Evolutionary conservation across 257 asterid genomes (phyloP).

Genomic region (Hygrophila difformis): DNA sequence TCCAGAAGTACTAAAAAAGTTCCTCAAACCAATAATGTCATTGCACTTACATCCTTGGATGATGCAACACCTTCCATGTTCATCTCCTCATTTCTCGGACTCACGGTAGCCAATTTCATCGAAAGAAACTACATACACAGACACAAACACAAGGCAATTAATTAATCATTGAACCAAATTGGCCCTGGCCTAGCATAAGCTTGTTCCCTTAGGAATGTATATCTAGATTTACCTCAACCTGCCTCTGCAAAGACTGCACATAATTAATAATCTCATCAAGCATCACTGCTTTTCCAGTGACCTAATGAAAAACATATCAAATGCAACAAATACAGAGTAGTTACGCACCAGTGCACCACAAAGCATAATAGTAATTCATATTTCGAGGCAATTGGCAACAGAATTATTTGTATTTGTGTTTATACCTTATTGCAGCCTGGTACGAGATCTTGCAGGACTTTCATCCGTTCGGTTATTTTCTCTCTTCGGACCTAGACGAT

Average conservation of each 20-base stretch:
- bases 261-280: no score
- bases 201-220: no score
- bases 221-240: no score
- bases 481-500: neutral
- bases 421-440: constrained; percentile 1
- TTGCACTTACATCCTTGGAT: neutral
- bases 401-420: no score
- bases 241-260: no score
- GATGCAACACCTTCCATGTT: neutral
- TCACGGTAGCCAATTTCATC: neutral
- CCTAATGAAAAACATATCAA: neutral
- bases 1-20: no score
- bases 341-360: neutral
- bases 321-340: no score
- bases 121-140: neutral
- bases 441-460: constrained; percentile 1
- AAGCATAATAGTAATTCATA: neutral
- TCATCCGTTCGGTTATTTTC: no score
- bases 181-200: no score
- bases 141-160: neutral
- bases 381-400: no score
- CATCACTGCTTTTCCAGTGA: neutral
- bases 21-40: no score
- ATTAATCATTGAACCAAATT: neutral
- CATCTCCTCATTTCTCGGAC: neutral